phyloP scores from a whole-genome alignment of 805 yeast species.

The Gaillardinia entomophila region DNA sequence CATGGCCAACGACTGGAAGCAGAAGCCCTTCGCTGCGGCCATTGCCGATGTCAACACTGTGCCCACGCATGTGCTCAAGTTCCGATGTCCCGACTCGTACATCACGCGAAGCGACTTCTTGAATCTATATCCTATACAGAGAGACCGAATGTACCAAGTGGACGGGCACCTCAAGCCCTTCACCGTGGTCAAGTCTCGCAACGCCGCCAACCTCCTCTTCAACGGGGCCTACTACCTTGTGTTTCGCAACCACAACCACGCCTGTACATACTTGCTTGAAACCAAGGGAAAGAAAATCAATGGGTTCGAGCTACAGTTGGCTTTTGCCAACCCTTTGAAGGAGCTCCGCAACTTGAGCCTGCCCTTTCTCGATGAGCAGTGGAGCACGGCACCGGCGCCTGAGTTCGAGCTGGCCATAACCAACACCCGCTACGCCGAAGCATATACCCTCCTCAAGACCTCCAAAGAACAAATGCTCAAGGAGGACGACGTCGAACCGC shows the following conservation, averaged over 20 bases:
- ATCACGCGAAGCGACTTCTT: constrained; percentile 34
- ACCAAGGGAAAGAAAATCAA: constrained; percentile 43
- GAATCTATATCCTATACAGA: constrained; percentile 28
- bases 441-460: neutral
- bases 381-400: too few relatives aligned
- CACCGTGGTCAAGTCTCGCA: constrained; percentile 45
- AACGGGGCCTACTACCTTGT: constrained; percentile 48
- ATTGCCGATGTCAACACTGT: constrained; percentile 3
- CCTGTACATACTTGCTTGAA: constrained; percentile 48
- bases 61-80: constrained; percentile 28
- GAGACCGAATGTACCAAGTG: constrained; percentile 23
- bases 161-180: constrained; percentile 15
- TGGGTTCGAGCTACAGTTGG: constrained; percentile 42
- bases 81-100: constrained; percentile 32
- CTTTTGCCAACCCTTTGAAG: constrained; percentile 34
- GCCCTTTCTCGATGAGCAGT: constrained; percentile 2
- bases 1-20: constrained; percentile 25
- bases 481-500: constrained; percentile 7
- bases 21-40: constrained; percentile 21
- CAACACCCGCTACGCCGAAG: neutral
- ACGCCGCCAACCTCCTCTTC: constrained; percentile 38
- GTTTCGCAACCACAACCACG: constrained; percentile 43
- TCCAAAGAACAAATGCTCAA: constrained; percentile 1
- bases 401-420: too few relatives aligned
- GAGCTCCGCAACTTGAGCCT: constrained; percentile 9